Conservation (phyloP, 2,329 filamentous ascomycete genomes). For the Parascedosporium putredinis region DNA sequence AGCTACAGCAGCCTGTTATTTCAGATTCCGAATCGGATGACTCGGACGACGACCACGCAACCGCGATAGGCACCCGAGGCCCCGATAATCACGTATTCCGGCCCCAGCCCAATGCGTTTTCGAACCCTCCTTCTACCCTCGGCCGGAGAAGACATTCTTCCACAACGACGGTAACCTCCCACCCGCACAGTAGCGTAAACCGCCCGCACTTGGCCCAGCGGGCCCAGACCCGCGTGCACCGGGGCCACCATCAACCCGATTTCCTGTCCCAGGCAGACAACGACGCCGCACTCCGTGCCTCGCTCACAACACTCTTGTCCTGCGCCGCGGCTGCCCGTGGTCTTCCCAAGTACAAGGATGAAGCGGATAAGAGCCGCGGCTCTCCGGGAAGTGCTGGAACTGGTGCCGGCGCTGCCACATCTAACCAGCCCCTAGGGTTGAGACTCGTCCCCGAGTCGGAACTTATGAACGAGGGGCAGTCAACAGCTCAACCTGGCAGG, state of each 20-base stretch:
- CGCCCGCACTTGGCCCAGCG: slow-evolving; percentile 39
- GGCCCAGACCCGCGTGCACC: slow-evolving; percentile 35
- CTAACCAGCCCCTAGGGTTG: slow-evolving; percentile 46
- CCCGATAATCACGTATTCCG: slow-evolving; percentile 54
- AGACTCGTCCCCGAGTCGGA: slow-evolving; percentile 52
- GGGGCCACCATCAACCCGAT: slow-evolving; percentile 51
- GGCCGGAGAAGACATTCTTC: slow-evolving; percentile 13
- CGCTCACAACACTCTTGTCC: slow-evolving; percentile 90
- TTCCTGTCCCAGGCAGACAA: slow-evolving; percentile 75
- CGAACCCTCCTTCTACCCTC: slow-evolving; percentile 58
- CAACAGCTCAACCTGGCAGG: slow-evolving; percentile 9
- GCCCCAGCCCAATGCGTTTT: slow-evolving; percentile 86
- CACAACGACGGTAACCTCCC: slow-evolving; percentile 35
- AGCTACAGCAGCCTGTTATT: slow-evolving; percentile 27
- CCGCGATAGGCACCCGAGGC: slow-evolving; percentile 56
- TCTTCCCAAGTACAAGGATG: slow-evolving; percentile 54
- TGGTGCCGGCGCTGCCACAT: slow-evolving; percentile 33
- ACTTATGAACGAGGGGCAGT: slow-evolving; percentile 30
- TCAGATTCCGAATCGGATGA: slow-evolving; percentile 39
- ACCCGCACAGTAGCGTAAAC: slow-evolving; percentile 39
- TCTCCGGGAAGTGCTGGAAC: slow-evolving; percentile 22
- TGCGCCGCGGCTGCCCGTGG: slow-evolving; percentile 83
- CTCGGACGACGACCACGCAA: slow-evolving; percentile 74
- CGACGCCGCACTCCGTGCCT: slow-evolving; percentile 84
- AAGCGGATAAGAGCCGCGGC: slow-evolving; percentile 22